These are phyloP conservation scores for Hemisphaericaspora xylofermentans DNA, from an alignment of 1,139 yeast genomes.

Conservation along the genomic window DNA sequence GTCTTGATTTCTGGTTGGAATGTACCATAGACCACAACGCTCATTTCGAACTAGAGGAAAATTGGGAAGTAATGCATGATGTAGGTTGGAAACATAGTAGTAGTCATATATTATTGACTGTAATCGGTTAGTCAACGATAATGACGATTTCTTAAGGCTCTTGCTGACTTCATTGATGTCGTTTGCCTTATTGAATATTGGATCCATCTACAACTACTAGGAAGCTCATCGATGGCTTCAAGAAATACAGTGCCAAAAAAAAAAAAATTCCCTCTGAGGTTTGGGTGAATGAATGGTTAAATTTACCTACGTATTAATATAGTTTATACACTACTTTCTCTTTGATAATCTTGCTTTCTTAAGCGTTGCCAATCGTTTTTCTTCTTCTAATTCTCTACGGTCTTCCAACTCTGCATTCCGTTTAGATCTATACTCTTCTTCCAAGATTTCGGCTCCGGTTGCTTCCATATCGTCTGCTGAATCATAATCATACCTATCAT, in stretches of 20 bases:
- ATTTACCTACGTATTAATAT: no score
- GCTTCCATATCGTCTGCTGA: slow-evolving; percentile 87
- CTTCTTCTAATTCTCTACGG: slow-evolving; percentile 56
- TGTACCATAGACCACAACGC: slow-evolving; percentile 88
- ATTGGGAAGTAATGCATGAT: slow-evolving; percentile 8
- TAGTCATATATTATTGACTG: slow-evolving; percentile 70
- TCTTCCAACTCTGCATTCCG: slow-evolving; percentile 65
- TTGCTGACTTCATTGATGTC: slow-evolving; percentile 29
- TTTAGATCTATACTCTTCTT: slow-evolving; percentile 72
- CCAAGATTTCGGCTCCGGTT: slow-evolving; percentile 81
- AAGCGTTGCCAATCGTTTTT: slow-evolving; percentile 44
- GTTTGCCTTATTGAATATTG: slow-evolving; percentile 13
- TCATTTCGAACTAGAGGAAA: slow-evolving; percentile 68
- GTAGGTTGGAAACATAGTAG: slow-evolving; percentile 24
- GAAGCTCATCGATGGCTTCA: neutral
- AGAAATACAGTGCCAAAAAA: neutral
- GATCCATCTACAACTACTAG: slow-evolving; percentile 5
- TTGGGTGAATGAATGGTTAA: no score
- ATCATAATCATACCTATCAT: slow-evolving; percentile 53
- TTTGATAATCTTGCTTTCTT: slow-evolving; percentile 25
- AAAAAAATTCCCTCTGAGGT: slow-evolving; percentile 1
- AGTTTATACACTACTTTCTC: neutral
- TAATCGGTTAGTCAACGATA: slow-evolving; percentile 60
- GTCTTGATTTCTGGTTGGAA: slow-evolving; percentile 24
- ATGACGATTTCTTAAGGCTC: slow-evolving; percentile 50